phyloP scores from a whole-genome alignment of 2,329 filamentous ascomycete genomes.

The Paecilomyces sp. region DNA sequence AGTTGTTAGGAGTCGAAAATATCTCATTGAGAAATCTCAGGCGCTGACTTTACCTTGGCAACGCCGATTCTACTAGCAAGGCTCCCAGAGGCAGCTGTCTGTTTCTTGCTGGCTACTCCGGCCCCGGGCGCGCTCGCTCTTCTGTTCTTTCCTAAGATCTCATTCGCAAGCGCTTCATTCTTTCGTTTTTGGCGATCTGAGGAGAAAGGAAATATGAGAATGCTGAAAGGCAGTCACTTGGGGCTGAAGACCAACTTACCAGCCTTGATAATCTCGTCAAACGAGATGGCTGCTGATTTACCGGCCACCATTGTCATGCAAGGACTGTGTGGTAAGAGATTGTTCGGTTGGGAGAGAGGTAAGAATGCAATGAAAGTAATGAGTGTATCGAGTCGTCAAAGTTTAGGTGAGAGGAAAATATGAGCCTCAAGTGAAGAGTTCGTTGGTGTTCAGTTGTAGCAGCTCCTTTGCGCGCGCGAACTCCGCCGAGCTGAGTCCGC shows the following conservation, averaged over 20 bases:
- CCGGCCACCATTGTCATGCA: conserved; percentile 25
- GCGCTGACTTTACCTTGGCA: conserved; percentile 42
- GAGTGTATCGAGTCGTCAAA: background rate
- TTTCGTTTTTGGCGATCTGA: conserved; percentile 48
- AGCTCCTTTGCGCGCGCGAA: background rate
- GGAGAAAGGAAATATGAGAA: conserved; percentile 6
- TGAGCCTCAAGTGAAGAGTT: background rate
- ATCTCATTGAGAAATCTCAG: background rate
- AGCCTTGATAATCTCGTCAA: conserved; percentile 46
- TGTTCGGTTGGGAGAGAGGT: background rate
- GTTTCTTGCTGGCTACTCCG: conserved; percentile 30
- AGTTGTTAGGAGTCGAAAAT: background rate
- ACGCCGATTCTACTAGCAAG: conserved; percentile 55
- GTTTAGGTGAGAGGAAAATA: background rate
- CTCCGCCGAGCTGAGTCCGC: background rate
- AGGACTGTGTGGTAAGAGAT: background rate
- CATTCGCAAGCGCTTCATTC: conserved; percentile 50
- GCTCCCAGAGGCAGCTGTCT: conserved; percentile 38
- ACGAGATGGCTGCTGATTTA: conserved; percentile 32
- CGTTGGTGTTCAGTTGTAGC: background rate
- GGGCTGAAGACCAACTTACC: conserved; percentile 27
- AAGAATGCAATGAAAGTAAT: background rate
- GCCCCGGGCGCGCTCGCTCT: conserved; percentile 41
- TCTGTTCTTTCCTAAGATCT: conserved; percentile 51
- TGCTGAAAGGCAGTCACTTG: background rate